Conservation (phyloP, 2,329 filamentous ascomycete genomes). For the Hypoxylon sp. region DNA sequence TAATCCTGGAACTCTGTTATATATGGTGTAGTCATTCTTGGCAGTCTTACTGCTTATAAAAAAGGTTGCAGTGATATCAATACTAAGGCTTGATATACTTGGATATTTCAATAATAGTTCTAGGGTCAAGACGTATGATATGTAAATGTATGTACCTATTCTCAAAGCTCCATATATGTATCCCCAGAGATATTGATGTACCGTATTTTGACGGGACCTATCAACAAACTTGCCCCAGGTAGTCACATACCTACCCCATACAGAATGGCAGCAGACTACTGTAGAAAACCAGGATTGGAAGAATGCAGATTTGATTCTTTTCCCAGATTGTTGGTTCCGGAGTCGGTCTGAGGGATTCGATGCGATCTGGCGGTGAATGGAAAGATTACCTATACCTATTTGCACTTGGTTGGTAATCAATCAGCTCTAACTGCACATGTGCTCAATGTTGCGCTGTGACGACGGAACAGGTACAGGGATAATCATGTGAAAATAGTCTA, state of each 20-base stretch:
- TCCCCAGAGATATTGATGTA: slow-evolving; percentile 5
- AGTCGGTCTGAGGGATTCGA: slow-evolving; percentile 45
- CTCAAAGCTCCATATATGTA: slow-evolving; percentile 3
- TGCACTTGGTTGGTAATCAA: slow-evolving; percentile 42
- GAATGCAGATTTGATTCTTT: slow-evolving; percentile 24
- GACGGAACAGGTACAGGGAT: slow-evolving; percentile 18
- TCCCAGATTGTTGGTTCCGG: slow-evolving; percentile 42
- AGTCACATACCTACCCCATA: background rate
- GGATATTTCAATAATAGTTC: background rate
- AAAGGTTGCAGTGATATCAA: background rate
- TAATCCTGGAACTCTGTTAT: background rate
- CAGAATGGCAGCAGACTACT: background rate
- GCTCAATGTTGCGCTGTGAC: slow-evolving; percentile 12
- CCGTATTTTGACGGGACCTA: slow-evolving; percentile 17
- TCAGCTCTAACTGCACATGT: slow-evolving; percentile 27
- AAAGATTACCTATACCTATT: slow-evolving; percentile 23
- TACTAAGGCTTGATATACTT: slow-evolving; percentile 1
- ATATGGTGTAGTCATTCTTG: background rate
- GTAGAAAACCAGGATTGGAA: slow-evolving; percentile 23
- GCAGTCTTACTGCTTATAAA: slow-evolving; percentile 5
- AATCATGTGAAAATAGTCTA: slow-evolving; percentile 4
- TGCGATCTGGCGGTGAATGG: slow-evolving; percentile 47
- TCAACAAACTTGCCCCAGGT: slow-evolving; percentile 6
- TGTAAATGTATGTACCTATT: background rate
- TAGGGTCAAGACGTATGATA: background rate